phyloP scores from a whole-genome alignment of 371 early-diverging fungal genomes.

The Apophysomyces ossiformis region DNA sequence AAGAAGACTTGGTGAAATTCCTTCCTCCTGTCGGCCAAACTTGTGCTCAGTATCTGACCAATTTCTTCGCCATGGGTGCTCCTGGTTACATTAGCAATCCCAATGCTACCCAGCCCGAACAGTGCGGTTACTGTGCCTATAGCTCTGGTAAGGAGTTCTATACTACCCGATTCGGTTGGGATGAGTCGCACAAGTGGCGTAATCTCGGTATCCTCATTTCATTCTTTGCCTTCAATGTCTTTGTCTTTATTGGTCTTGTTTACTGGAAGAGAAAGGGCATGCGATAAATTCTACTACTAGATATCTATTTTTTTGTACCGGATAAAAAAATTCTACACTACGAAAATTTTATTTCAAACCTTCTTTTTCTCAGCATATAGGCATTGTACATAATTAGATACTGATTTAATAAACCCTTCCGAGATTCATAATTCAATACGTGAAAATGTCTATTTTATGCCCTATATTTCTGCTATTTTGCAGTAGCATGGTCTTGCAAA shows the following conservation, averaged over 20 bases:
- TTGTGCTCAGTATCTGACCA: conserved; percentile 59
- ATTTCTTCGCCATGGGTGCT: conserved; percentile 42
- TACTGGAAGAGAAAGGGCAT: conserved; percentile 26
- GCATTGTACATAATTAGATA: no score
- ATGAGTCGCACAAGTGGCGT: conserved; percentile 65
- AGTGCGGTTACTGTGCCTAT: conserved; percentile 68
- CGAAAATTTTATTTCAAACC: background rate
- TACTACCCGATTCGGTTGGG: conserved; percentile 20
- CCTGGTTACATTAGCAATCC: conserved; percentile 62
- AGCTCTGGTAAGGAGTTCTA: conserved; percentile 58
- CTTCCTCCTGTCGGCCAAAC: conserved; percentile 59
- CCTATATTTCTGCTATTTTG: no score
- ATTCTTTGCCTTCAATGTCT: conserved; percentile 54
- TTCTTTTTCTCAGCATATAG: background rate
- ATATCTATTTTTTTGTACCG: conserved; percentile 2
- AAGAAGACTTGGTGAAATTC: conserved; percentile 52
- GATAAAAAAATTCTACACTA: background rate
- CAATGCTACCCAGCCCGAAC: conserved; percentile 31
- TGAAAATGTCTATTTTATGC: no score
- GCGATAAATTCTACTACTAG: conserved; percentile 20
- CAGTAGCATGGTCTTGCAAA: no score
- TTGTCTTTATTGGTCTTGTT: conserved; percentile 31
- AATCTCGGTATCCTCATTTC: conserved; percentile 62
- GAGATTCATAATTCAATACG: no score
- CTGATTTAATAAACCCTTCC: no score